phyloP scores from a whole-genome alignment of 2,329 filamentous ascomycete species.

The Venturia pyrina region DNA sequence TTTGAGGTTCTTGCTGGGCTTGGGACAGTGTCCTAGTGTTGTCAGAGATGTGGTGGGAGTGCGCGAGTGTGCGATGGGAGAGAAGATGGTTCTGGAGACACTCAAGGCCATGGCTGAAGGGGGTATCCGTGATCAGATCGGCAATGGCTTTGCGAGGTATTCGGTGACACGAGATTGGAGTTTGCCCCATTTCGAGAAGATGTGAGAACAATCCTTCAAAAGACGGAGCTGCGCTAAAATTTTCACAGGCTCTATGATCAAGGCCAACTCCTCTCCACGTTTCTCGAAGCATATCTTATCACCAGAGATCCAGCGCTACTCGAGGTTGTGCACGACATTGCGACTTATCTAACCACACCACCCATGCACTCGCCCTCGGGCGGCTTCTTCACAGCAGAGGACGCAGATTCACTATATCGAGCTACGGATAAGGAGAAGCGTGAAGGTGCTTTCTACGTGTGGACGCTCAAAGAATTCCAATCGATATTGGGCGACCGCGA shows the following conservation, averaged over 20 bases:
- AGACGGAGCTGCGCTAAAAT: neutral
- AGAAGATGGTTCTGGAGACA: constrained; percentile 70
- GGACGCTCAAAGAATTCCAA: constrained; percentile 81
- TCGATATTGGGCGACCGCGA: constrained; percentile 60
- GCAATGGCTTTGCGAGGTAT: constrained; percentile 72
- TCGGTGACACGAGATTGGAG: constrained; percentile 90
- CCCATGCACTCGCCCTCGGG: constrained; percentile 59
- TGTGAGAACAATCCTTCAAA: constrained; percentile 34
- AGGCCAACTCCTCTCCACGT: constrained; percentile 71
- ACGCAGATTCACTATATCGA: constrained; percentile 72
- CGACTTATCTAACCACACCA: constrained; percentile 68
- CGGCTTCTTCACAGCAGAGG: constrained; percentile 80
- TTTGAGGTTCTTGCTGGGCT: constrained; percentile 67
- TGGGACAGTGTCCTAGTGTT: constrained; percentile 59
- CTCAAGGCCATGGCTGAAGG: constrained; percentile 67
- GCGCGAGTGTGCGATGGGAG: constrained; percentile 62
- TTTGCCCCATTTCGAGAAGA: constrained; percentile 93
- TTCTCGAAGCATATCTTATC: constrained; percentile 74
- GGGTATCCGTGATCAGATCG: constrained; percentile 65
- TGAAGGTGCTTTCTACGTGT: constrained; percentile 90
- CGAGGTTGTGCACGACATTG: constrained; percentile 69
- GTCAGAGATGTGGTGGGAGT: constrained; percentile 84
- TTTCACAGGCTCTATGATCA: constrained; percentile 66
- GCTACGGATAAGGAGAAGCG: constrained; percentile 70
- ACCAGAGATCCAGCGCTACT: constrained; percentile 43